Evolutionary conservation across 164 flowering plant genomes (phyloP), one percentile per base, ranked within the genome.

Genomic region (Liquidambar formosana): DNA sequence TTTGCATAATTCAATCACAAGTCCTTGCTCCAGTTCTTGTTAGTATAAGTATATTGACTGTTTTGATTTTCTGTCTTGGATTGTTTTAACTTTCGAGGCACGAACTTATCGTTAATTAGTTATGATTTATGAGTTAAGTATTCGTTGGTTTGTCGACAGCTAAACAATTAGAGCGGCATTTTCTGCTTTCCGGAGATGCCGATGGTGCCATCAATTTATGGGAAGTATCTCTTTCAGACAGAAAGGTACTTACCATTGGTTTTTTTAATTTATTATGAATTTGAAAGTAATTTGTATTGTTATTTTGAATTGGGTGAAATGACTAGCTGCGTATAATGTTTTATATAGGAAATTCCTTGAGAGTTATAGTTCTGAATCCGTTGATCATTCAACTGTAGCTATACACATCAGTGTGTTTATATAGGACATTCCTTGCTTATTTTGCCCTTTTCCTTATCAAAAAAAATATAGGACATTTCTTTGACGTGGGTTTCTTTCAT

Each of bases 151-250:
- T 74, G 16, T 68, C 22, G 14, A 18, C 84, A 95, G 99, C 90
- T 63, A 79, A 80, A 64, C 75, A 85, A 16, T 63, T 81, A 21
- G 79, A 82, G 68, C 78, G 67, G 46, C 96, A 95, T 80, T 91
- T 79, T 81, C 76, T 95, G 64, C 87, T 95, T 13, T 91, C 98
- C 27, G 99, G 97, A 78, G 94, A 94, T 78, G 84, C 93, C 64
- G 88, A 83, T 71, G 99, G 97, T 63, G 75, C 60, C 68, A 88
- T 93, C 57, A 77, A 88, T 41, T 54, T 91, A 48, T 95, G 99
- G 99, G 99, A 89, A 74, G 66, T 84, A 9, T 81, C 88, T 61
- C 78, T 88, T 69, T 64, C 72, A 62, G 81, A 80, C 43, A 64
- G 75, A 41, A 86, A 83, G 96, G 99, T 92, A 81, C 0, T 23